Base-by-base conservation (phyloP, 805 yeast genomes). In the Candida yuanshanica region DNA sequence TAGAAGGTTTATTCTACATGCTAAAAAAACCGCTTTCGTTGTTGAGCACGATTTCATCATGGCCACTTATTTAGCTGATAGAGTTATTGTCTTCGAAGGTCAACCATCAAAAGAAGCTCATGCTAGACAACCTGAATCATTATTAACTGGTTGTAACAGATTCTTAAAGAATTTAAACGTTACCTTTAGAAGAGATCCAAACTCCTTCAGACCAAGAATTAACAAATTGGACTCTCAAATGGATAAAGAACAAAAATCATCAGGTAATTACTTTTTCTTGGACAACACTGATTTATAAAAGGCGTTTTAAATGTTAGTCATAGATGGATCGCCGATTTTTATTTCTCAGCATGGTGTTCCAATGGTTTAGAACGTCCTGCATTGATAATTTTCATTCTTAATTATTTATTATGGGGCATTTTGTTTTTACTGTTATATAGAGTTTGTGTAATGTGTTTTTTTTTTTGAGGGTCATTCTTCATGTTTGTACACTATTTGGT, bases 31-130 rank as follows among this genome's bases (percentile, higher is more conserved):
- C 35, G 99, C 99, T n/a, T 93, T 93, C 65, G 75, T 93, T 57
- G 99, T 93, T 45, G 99, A 93, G 82, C 99, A 93, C 81, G 99
- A 93, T 78, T 93, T 93, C 78, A 93, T 93, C 73, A 93, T 93
- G 99, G 98, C 99, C 51, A 93, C 99, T 14, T 93, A 93, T 65
- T 77, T 93, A 74, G 99, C 99, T 49, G 99, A 93, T 69, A 80
- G 95, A 62, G 99, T 93, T 57, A 91, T 93, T 77, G 98, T 93
- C 43, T 93, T 91, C 60, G 99, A 93, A 67, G 99, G 99, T 66
- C 59, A 69, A 50, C 98, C 99, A 41, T 88, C 98, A 21, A 75
- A 77, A 62, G 73, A 81, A 52, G 91, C 99, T 25, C 63, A 67
- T 52, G 98, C 99, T 31, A 83, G 81, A 60, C 66, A 84, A 39